Base-by-base conservation (phyloP, 1,284 basidiomycete species). In the Leccinum fuscescens region DNA sequence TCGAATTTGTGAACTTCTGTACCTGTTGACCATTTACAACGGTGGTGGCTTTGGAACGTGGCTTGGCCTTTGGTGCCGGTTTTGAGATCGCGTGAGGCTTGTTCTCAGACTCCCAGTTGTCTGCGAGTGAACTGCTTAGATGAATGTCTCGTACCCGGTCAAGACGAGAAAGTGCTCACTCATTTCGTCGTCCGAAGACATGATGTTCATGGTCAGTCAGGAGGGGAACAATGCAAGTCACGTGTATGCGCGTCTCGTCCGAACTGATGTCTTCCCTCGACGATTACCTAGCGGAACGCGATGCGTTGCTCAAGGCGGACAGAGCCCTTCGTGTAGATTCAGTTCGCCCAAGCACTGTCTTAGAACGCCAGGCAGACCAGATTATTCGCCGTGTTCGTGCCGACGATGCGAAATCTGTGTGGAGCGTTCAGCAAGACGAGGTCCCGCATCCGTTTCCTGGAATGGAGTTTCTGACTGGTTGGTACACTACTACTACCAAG, bases 401-500 rank as follows among this genome's bases (percentile, higher is more conserved):
- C 0, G 64, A 67, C n/a, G 88, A 90, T 66, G 83, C 81, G 0
- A 67, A 72, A 20, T 77, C 79, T 1, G 76, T 90, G 31, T 90
- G 88, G 89, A 78, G 67, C 35, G 73, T 75, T 48, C 79, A 84
- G 11, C 77, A 84, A 65, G 76, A 80, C n/a, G 76, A 76, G 14
- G 74, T 86, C 44, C 80, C 79, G 1, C 82, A 88, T 68, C 78
- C 84, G 1, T 90, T 89, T 65, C 87, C 88, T 42, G 89, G 89
- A 33, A 90, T 90, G 88, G 87, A 85, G 65, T 91, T 90, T 66
- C 73, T 90, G 63, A 89, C 85, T 55, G 86, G 88, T 81, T 63
- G 35, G 69, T 66, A 39, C 11, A 17, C 62, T 9, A 5, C 51
- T 12, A 33, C 11, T n/a, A 17, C 6, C 6, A n/a, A 3, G 7